These are phyloP conservation scores for Aspergillus pseudoterreus DNA, from an alignment of 2,329 filamentous ascomycete species.

Conservation along the genomic window DNA sequence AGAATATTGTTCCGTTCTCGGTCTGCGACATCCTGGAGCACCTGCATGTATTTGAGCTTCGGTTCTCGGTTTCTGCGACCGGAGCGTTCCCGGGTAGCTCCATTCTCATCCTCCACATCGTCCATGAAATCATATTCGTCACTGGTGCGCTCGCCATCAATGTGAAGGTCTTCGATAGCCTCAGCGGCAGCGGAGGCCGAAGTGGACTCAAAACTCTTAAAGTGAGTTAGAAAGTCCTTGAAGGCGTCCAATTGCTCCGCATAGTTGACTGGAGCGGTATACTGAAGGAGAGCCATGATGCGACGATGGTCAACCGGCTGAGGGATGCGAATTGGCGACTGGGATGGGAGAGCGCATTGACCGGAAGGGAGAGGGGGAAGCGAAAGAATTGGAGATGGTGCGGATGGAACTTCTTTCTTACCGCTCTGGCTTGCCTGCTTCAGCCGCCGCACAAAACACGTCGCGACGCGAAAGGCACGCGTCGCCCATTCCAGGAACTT, in stretches of 20 bases:
- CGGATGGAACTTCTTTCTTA: conserved; percentile 2
- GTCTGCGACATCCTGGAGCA: conserved; percentile 84
- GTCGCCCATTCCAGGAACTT: conserved; percentile 15
- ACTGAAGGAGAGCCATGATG: conserved; percentile 80
- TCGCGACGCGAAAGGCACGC: conserved; percentile 28
- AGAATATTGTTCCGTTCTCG: conserved; percentile 71
- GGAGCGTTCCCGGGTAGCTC: conserved; percentile 42
- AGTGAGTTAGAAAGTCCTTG: conserved; percentile 80
- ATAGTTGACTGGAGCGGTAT: conserved; percentile 79
- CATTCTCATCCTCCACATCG: conserved; percentile 61
- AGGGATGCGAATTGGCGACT: conserved; percentile 8
- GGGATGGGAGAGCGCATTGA: conserved; percentile 8
- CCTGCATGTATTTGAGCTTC: conserved; percentile 81
- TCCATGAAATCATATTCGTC: conserved; percentile 95
- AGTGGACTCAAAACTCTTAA: conserved; percentile 71
- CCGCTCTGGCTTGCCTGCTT: not conserved
- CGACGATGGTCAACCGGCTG: conserved; percentile 9
- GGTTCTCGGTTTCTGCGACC: conserved; percentile 52
- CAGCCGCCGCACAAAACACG: conserved; percentile 17
- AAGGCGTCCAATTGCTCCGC: conserved; percentile 75
- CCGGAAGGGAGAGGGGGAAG: not conserved
- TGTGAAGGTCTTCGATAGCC: conserved; percentile 77
- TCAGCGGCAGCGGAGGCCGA: conserved; percentile 66
- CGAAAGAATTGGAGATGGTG: conserved; percentile 1
- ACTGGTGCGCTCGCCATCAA: conserved; percentile 80